Evolutionary conservation across 441 rosid genomes (phyloP).

Genomic region (Daphne laureola): DNA sequence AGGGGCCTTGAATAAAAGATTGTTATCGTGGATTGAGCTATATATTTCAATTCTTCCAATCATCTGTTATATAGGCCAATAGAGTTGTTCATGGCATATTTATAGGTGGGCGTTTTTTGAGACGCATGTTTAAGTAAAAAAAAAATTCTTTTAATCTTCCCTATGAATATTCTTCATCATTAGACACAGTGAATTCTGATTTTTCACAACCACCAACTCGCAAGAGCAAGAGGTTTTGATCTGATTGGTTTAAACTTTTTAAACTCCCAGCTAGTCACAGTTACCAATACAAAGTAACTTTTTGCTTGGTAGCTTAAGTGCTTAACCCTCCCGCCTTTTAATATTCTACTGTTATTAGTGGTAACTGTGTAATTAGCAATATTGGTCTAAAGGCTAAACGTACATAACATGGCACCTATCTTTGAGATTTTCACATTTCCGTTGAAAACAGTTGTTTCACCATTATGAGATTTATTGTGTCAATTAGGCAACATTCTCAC

Average conservation of each 20-base stretch:
- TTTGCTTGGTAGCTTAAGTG: not conserved
- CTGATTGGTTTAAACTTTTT: not conserved
- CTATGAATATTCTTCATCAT: constrained; percentile 10
- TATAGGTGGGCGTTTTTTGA: not conserved
- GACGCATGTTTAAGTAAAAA: constrained; percentile 5
- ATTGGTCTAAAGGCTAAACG: too few relatives aligned
- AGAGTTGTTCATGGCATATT: not conserved
- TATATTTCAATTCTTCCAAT: too few relatives aligned
- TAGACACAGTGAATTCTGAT: not conserved
- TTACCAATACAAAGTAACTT: not conserved
- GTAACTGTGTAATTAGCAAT: too few relatives aligned
- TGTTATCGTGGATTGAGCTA: too few relatives aligned
- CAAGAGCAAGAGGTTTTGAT: not conserved
- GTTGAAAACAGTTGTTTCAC: too few relatives aligned
- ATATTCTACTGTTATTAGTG: too few relatives aligned
- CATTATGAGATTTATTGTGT: too few relatives aligned
- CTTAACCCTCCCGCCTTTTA: too few relatives aligned
- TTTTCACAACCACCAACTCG: not conserved
- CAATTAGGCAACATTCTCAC: too few relatives aligned
- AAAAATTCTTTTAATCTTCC: not conserved
- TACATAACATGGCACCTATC: too few relatives aligned
- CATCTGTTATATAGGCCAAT: not conserved
- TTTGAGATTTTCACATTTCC: too few relatives aligned
- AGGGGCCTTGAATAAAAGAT: too few relatives aligned
- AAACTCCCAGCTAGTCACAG: not conserved